These are phyloP conservation scores for Saccharomycopsis hybrid DNA, from an alignment of 1,139 yeast genomes.

Conservation along the genomic window DNA sequence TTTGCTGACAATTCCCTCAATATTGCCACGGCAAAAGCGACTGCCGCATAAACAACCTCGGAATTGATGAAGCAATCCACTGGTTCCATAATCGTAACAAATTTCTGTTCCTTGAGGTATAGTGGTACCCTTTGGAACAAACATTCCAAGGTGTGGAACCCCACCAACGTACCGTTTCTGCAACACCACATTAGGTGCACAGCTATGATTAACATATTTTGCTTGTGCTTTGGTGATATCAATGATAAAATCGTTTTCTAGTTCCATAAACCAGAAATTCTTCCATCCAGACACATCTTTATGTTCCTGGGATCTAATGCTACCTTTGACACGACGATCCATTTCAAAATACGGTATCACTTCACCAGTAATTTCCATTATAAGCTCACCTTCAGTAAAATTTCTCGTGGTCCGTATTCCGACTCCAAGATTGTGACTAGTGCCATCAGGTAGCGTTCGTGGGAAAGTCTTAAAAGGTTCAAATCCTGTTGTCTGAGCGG, in stretches of 20 bases:
- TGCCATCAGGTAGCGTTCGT: no score
- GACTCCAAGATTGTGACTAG: background rate
- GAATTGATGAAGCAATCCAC: background rate
- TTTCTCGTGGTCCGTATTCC: background rate
- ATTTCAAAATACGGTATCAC: background rate
- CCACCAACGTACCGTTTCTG: background rate
- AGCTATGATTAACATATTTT: background rate
- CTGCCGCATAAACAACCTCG: background rate
- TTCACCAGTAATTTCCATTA: background rate
- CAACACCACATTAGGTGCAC: background rate
- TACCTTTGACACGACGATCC: background rate
- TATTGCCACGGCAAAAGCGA: background rate
- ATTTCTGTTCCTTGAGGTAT: background rate
- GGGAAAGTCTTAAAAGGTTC: background rate
- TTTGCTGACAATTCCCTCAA: no score
- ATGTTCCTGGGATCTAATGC: background rate
- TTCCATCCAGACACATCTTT: no score
- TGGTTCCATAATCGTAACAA: background rate
- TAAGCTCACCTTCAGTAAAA: background rate
- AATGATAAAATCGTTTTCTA: background rate
- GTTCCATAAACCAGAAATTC: background rate
- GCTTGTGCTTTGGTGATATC: background rate
- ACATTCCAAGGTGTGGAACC: background rate
- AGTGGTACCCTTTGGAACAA: background rate
- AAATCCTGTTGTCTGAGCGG: background rate